A percentile compares a stretch with the other conserved stretches of the same genome.
Evolutionary conservation across 1,284 basidiomycete species (phyloP).

Genomic region (Melanopsichium pennsylvanicum): DNA sequence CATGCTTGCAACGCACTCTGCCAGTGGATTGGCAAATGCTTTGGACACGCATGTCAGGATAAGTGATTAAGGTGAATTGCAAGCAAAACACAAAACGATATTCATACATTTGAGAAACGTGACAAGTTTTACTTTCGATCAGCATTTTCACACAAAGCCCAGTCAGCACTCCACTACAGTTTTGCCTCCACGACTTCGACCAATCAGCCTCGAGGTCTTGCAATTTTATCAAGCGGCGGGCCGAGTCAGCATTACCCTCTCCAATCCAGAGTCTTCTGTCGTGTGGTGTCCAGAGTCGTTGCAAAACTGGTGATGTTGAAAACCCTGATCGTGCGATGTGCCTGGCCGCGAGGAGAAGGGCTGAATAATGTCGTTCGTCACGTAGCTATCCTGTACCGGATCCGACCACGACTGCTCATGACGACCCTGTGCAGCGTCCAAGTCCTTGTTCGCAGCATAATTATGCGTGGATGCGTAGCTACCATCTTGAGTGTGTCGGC

Average conservation of each 20-base stretch:
- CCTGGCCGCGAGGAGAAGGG: constrained; percentile 27
- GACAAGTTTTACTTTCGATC: no score
- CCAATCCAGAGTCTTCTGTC: constrained; percentile 12
- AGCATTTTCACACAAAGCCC: no score
- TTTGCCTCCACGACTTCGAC: no score
- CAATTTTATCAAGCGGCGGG: constrained; percentile 1
- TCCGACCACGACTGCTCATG: constrained; percentile 15
- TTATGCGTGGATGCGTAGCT: constrained; percentile 2
- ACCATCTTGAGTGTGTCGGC: constrained; percentile 3
- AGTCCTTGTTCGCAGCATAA: constrained; percentile 6
- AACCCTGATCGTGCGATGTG: constrained; percentile 27
- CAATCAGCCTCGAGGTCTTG: no score
- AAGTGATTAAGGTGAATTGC: no score
- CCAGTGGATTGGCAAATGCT: no score
- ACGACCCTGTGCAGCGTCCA: constrained; percentile 1
- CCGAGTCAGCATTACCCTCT: constrained; percentile 39
- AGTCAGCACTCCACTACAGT: no score
- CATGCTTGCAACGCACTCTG: no score
- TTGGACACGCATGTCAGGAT: no score
- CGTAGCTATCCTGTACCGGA: background rate
- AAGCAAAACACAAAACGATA: no score
- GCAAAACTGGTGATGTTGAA: constrained; percentile 16
- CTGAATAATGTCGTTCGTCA: background rate
- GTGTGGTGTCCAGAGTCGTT: constrained; percentile 2
- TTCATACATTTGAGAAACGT: background rate